Base-by-base conservation (phyloP, 805 yeast genomes). In the Cyberlindnera misumaiensis region DNA sequence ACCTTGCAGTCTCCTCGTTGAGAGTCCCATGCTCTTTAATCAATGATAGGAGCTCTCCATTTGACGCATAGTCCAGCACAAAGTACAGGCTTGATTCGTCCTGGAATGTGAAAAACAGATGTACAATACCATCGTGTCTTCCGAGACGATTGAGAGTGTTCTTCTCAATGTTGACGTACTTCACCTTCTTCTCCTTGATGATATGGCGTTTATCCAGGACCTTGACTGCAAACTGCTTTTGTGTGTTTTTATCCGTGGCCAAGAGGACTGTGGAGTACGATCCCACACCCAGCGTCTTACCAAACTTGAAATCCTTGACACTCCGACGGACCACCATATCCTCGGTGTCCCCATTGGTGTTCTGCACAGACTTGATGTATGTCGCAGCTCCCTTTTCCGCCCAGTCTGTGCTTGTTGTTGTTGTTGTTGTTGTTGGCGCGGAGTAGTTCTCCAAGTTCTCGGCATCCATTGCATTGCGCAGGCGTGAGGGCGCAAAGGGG, bases 261-360 rank as follows among this genome's bases (percentile, higher is more conserved):
- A 86, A 73, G 48, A 77, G 74, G 4, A 90, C 99, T 1, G 95
- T 89, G 9, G 97, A 88, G 57, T 90, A 93, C 6, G 96, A 87
- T 2, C 99, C 99, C 56, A 86, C 95, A 24, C 99, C 99, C 22
- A 93, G 73, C 32, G 83, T 78, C 13, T 85, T 78, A 9, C 95
- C 94, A 56, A 93, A 87, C 45, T 79, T 82, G 60, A 89, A 93
- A 56, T 93, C 98, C 47, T 80, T 77, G 11, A 87, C 94, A 15
- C 62, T 76, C 60, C 55, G 68, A 59, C 58, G 72, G 32, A 68
- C 77, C 39, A 70, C 64, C 55, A 65, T 72, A 42, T 73, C 81
- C 52, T 59, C 61, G 5, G 64, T 59, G 55, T 75, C 63, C 14
- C 85, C 86, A 11, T 67, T 58, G 3, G 58, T 49, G 39, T 72